A percentile compares a stretch with the other conserved stretches of the same genome.
These are phyloP conservation scores for Sherardia arvensis DNA, from an alignment of 257 asterid genomes.

Conservation along the genomic window DNA sequence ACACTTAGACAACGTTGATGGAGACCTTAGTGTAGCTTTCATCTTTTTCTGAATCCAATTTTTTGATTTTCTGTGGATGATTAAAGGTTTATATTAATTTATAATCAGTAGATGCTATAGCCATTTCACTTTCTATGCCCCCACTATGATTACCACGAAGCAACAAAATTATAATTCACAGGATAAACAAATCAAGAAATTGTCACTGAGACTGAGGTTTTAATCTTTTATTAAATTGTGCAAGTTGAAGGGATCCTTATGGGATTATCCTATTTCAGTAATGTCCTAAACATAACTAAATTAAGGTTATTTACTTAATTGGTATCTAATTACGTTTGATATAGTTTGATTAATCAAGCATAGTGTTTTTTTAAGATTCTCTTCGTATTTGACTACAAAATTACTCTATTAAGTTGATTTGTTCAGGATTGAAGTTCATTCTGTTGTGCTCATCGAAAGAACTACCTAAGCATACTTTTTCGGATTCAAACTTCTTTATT, in stretches of 20 bases:
- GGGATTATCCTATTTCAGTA: conserved; percentile 7
- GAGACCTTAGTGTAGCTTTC: conserved; percentile 15
- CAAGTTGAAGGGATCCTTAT: conserved; percentile 3
- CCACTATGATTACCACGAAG: not conserved
- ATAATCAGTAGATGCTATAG: not conserved
- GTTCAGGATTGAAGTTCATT: too few relatives aligned
- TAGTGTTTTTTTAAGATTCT: too few relatives aligned
- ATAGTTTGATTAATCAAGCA: not conserved
- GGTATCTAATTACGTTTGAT: not conserved
- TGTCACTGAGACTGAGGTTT: not conserved
- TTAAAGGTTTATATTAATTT: not conserved
- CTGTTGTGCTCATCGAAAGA: too few relatives aligned
- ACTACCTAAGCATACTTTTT: too few relatives aligned
- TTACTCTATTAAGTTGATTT: too few relatives aligned
- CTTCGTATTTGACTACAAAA: too few relatives aligned
- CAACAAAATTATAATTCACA: not conserved
- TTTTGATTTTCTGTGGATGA: not conserved
- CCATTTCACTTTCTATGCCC: conserved; percentile 8
- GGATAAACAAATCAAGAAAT: not conserved
- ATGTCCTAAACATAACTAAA: not conserved
- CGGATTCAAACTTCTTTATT: too few relatives aligned
- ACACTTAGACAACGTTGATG: conserved; percentile 4
- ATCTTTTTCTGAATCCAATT: not conserved
- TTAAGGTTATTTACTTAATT: not conserved
- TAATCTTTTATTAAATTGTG: not conserved